Base-by-base conservation (phyloP, 179 eudicot genomes). In the Silene vulgaris region DNA sequence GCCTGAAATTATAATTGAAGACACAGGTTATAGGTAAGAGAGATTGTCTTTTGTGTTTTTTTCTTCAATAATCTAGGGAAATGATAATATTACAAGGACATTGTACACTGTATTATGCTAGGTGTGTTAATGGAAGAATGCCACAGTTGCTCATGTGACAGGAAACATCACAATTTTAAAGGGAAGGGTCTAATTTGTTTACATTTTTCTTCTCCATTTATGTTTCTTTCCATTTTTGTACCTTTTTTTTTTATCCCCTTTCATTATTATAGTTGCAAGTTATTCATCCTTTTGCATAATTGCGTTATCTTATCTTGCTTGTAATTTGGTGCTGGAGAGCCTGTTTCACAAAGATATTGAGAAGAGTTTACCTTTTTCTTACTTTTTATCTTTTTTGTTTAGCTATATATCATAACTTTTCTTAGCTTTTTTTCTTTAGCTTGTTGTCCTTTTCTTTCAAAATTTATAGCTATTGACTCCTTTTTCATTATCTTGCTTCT, bases 321-420 rank as follows among this genome's bases (percentile, higher is more conserved):
- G 8, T 64, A 52, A 29, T 40, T 66, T 45, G 40, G 14, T 40
- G 29, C 77, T 65, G 65, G 16, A 74, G 76, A 87, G 96, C 91
- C 87, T 28, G 97, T 88, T 74, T 80, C 87, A 71, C 97, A 86
- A 65, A 92, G 86, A 69, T 81, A 83, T 72, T 90, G 79, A 84
- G 96, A 59, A 59, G 63, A 19, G 21, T 59, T 59, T 0, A 59
- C 2, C 63, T 6, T 17, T 59, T 7, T 59, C 12, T 19, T 59
- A 59, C 63, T 5, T 19, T 5, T 19, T 59, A 19, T 59, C 8
- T 59, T 59, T 2, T 19, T 9, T 59, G 2, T 59, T 59, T 59
- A 59, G 20, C 21, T 59, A 17, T 6, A 45, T 9, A 9, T 45
- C 52, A 1, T 2, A 11, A 45, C 52, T 9, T 45, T 9, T 9